Percentiles rank a stretch among this genome's conserved stretches.
Conservation (phyloP, 768 basidiomycete species). For the Paxillus ammoniavirescens region DNA sequence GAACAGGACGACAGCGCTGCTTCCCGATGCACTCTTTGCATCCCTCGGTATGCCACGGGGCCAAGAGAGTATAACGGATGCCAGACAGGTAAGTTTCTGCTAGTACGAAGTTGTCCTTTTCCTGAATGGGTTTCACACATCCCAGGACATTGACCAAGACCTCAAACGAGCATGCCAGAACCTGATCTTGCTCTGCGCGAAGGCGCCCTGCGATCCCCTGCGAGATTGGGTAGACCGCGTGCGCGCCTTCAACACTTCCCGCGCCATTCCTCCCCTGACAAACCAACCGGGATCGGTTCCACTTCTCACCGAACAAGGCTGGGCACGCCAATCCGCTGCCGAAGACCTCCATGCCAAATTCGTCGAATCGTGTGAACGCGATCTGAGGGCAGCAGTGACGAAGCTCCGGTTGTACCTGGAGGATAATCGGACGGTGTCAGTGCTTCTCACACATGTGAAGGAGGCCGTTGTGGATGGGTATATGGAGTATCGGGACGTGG, state of each 20-base stretch:
- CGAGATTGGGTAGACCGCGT: slow-evolving; percentile 62
- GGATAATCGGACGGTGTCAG: slow-evolving; percentile 72
- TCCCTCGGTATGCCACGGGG: slow-evolving; percentile 64
- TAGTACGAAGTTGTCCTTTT: not conserved
- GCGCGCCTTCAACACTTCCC: slow-evolving; percentile 30
- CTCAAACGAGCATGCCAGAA: slow-evolving; percentile 85
- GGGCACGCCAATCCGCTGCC: slow-evolving; percentile 51
- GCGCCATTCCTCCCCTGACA: slow-evolving; percentile 17
- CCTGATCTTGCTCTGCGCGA: slow-evolving; percentile 65
- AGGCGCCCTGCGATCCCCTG: slow-evolving; percentile 56
- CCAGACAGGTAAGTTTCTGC: slow-evolving; percentile 57
- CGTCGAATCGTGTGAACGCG: slow-evolving; percentile 49
- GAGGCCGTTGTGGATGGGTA: slow-evolving; percentile 77
- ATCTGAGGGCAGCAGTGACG: slow-evolving; percentile 52
- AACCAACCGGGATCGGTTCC: slow-evolving; percentile 14
- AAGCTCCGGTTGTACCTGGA: slow-evolving; percentile 77
- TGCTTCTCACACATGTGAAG: slow-evolving; percentile 75
- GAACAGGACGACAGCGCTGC: slow-evolving; percentile 36
- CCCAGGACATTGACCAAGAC: slow-evolving; percentile 84
- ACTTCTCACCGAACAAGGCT: slow-evolving; percentile 40
- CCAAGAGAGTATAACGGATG: slow-evolving; percentile 64
- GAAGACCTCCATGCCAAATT: slow-evolving; percentile 54
- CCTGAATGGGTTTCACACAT: not conserved
- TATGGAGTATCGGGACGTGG: slow-evolving; percentile 64
- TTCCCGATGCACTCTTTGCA: slow-evolving; percentile 69